Evolutionary conservation across 257 asterid genomes (phyloP).

Genomic region (Buddleja alternifolia): DNA sequence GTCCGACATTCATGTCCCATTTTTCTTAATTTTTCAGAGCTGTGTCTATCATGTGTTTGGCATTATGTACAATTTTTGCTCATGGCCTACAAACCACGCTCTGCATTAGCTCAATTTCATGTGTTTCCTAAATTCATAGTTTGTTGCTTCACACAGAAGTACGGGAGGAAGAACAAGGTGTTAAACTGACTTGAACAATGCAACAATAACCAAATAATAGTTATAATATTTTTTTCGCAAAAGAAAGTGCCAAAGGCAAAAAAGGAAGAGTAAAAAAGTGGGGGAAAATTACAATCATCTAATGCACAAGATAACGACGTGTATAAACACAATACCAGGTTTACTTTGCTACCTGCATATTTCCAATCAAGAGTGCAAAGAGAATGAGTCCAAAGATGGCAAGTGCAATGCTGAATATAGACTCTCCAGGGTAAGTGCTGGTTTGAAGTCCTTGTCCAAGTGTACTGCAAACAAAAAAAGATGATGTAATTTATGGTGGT

Average conservation of each 20-base stretch:
- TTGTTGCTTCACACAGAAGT: not conserved
- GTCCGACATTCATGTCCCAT: too few species aligned
- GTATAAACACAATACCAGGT: not conserved
- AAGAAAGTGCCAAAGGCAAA: not conserved
- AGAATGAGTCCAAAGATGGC: slow-evolving; percentile 96
- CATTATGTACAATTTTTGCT: slow-evolving; percentile 4
- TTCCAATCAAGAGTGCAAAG: slow-evolving; percentile 94
- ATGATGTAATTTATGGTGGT: slow-evolving; percentile 1
- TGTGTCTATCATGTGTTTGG: not conserved
- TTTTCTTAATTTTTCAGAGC: not conserved
- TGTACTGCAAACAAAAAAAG: slow-evolving; percentile 60
- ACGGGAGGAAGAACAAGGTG: not conserved
- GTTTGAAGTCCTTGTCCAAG: slow-evolving; percentile 99
- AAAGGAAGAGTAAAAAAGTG: not conserved
- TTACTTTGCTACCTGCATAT: slow-evolving; percentile 81
- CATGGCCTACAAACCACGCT: not conserved
- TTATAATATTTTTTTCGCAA: not conserved
- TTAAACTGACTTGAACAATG: not conserved
- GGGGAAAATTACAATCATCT: not conserved
- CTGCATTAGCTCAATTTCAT: not conserved
- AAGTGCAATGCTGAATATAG: slow-evolving; percentile 90
- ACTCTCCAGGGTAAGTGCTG: slow-evolving; percentile 95
- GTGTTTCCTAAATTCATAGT: not conserved
- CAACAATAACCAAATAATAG: not conserved
- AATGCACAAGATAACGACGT: slow-evolving; percentile 5